Conservation (phyloP, 495 filamentous ascomycete species). For the Glarea lozoyensis region DNA sequence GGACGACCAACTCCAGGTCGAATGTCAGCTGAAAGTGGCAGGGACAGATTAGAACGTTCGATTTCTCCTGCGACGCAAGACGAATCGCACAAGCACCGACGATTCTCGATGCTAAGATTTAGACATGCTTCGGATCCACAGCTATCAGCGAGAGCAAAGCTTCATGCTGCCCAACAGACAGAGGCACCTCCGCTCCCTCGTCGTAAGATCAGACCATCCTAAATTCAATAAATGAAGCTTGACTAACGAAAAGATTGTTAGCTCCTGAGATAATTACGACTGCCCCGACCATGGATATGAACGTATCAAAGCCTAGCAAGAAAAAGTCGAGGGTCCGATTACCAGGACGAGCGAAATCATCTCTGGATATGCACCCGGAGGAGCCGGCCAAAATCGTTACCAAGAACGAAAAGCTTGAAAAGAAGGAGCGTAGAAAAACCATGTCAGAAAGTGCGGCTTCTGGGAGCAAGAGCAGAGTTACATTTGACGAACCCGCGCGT, state of each 20-base stretch:
- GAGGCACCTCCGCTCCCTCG: slow-evolving; percentile 61
- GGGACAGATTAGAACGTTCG: slow-evolving; percentile 8
- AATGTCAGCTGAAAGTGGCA: slow-evolving; percentile 11
- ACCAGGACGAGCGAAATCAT: slow-evolving; percentile 31
- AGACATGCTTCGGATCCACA: slow-evolving; percentile 93
- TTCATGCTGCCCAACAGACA: slow-evolving; percentile 52
- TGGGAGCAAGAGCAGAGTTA: slow-evolving; percentile 36
- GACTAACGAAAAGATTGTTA: slow-evolving; percentile 20
- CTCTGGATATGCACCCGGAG: background rate
- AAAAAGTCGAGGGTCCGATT: slow-evolving; percentile 43
- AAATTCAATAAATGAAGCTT: slow-evolving; percentile 7
- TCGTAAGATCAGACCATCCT: slow-evolving; percentile 41
- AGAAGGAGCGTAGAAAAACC: slow-evolving; percentile 30
- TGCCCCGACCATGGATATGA: slow-evolving; percentile 65
- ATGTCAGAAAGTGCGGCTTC: slow-evolving; percentile 32
- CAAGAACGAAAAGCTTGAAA: slow-evolving; percentile 27
- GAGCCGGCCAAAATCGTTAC: slow-evolving; percentile 17
- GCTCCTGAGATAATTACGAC: slow-evolving; percentile 92
- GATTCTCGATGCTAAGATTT: slow-evolving; percentile 86
- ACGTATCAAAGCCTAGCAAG: slow-evolving; percentile 35
- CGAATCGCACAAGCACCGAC: slow-evolving; percentile 45
- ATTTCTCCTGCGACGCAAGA: slow-evolving; percentile 28
- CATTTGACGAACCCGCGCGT: slow-evolving; percentile 61
- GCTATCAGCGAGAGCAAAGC: slow-evolving; percentile 67
- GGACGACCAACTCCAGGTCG: slow-evolving; percentile 1